Evolutionary conservation across 768 basidiomycete genomes (phyloP).

Genomic region (Pleurotus salmoneostramineus): DNA sequence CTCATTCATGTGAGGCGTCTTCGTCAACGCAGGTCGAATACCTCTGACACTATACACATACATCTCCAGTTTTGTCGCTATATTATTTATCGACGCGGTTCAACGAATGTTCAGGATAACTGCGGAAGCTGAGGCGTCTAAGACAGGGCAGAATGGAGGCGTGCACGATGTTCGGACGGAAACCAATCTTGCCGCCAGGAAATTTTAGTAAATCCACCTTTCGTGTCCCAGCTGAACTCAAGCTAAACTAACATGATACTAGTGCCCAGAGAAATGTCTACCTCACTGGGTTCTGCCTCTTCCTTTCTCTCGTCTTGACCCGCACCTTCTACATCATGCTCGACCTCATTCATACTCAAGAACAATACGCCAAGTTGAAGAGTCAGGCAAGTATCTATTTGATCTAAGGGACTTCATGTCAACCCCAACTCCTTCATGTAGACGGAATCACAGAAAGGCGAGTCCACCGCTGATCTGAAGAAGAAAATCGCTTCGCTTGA

Average conservation of each 20-base stretch:
- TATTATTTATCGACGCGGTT: constrained; percentile 88
- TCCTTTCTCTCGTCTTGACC: constrained; percentile 92
- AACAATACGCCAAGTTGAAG: constrained; percentile 83
- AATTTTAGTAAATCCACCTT: constrained; percentile 73
- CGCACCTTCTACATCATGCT: constrained; percentile 90
- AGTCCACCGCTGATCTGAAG: constrained; percentile 49
- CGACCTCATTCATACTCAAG: constrained; percentile 88
- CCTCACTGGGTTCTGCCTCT: constrained; percentile 89
- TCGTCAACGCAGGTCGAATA: background rate
- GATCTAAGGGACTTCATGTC: background rate
- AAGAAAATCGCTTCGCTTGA: constrained; percentile 56
- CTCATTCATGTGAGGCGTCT: constrained; percentile 74
- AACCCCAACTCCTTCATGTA: background rate
- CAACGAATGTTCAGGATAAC: constrained; percentile 88
- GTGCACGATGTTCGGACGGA: constrained; percentile 66
- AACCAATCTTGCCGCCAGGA: constrained; percentile 85
- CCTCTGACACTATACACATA: background rate
- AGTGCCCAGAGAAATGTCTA: constrained; percentile 91
- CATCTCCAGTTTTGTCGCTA: constrained; percentile 62
- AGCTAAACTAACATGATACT: constrained; percentile 7
- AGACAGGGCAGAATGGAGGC: constrained; percentile 44
- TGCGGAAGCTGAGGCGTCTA: constrained; percentile 68
- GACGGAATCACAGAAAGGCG: constrained; percentile 14
- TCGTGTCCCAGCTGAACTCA: background rate
- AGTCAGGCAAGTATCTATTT: constrained; percentile 33